Base-by-base conservation (phyloP, 169 alveolate species). In the Theileria sp. region DNA sequence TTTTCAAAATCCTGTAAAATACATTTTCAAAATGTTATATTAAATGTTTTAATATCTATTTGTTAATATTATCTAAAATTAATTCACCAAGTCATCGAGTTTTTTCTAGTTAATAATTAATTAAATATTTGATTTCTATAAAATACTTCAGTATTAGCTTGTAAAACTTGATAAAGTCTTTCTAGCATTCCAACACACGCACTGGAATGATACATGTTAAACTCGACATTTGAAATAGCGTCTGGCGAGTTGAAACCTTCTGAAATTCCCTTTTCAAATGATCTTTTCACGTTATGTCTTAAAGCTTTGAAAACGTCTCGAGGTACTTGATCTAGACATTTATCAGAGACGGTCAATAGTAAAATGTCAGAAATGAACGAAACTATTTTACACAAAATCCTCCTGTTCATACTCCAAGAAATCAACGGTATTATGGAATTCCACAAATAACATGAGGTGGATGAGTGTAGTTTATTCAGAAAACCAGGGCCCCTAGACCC, bases 401-500 rank as follows among this genome's bases (percentile, higher is more conserved):
- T 77, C 28, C 75, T 81, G 8, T 70, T 81, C 49, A 71, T 17
- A 9, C 61, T 25, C 89, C 89, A 83, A 21, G 86, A 69, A 8
- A 83, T 10, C 51, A 83, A 67, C 9, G 64, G 54, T 12, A 66
- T 28, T 13, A 83, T 44, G 25, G 85, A 80, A 60, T 77, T 79
- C 89, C 89, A 83, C 10, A 83, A 50, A 19, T 79, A 77, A 10
- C 67, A 28, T 38, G 62, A 26, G 51, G 80, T 68, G 17, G 86
- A 61, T 9, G 81, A 25, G 66, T 76, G 72, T 60, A 83, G 60
- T 34, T 72, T 19, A 23, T 75, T 77, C 34, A 83, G 44, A 34
- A 83, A 68, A 0, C 80, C 66, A 0, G 77, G 71, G n/a, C 85
- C 68, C 19, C 89, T 21, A n/a, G 89, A 1, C n/a, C 89, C 89